Percentiles rank a stretch among this genome's conserved stretches.
Evolutionary conservation across 2,329 filamentous ascomycete genomes (phyloP).

Genomic region (Microdochium bolleyi): DNA sequence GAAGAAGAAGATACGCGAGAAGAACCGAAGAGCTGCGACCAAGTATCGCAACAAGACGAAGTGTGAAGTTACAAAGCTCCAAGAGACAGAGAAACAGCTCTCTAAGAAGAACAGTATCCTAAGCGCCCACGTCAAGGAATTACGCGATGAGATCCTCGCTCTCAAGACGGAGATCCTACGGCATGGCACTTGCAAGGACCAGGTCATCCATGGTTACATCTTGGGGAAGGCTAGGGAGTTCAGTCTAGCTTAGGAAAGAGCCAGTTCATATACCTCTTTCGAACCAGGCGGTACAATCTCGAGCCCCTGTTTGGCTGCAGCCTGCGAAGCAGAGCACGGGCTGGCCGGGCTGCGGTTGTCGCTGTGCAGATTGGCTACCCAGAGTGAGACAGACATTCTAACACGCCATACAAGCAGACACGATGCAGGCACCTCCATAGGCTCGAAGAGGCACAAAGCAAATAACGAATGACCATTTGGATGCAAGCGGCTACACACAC

Average conservation of each 20-base stretch:
- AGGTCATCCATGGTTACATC: too few relatives aligned
- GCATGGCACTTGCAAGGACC: conserved; percentile 12
- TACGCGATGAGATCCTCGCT: conserved; percentile 14
- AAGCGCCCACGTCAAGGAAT: conserved; percentile 6
- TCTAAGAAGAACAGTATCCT: conserved; percentile 11
- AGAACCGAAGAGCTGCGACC: conserved; percentile 15
- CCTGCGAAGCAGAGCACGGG: not conserved
- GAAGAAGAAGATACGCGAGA: conserved; percentile 7
- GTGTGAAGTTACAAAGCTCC: conserved; percentile 8
- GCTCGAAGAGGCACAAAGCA: not conserved
- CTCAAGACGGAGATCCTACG: conserved; percentile 16
- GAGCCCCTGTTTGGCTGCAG: not conserved
- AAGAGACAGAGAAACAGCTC: conserved; percentile 12
- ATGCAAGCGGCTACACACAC: not conserved
- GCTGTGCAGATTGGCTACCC: not conserved
- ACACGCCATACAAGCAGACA: not conserved
- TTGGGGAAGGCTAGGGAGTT: too few relatives aligned
- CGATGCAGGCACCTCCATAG: not conserved
- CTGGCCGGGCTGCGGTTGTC: not conserved
- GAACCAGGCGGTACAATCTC: not conserved
- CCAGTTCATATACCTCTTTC: too few relatives aligned
- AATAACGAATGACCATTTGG: not conserved
- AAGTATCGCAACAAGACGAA: conserved; percentile 18
- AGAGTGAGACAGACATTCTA: not conserved
- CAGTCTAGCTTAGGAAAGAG: too few relatives aligned